Percentiles rank a stretch among this genome's conserved stretches.
Evolutionary conservation across 768 basidiomycete genomes (phyloP).

Genomic region (Trametes villosa): DNA sequence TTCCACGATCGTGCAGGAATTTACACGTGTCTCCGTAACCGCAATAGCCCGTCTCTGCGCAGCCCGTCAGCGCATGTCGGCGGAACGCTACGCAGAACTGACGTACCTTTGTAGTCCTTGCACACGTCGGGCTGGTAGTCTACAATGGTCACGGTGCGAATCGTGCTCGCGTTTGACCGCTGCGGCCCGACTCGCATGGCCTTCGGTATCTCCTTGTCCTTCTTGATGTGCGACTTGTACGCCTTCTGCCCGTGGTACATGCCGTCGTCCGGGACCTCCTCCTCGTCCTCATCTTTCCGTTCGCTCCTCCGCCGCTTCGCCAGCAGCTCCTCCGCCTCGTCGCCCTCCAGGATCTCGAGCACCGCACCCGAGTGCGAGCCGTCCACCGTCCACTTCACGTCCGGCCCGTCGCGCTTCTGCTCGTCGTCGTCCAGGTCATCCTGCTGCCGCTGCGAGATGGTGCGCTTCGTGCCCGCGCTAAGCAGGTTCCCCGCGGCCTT

Average conservation of each 20-base stretch:
- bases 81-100: constrained; percentile 2
- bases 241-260: constrained; percentile 84
- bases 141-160: constrained; percentile 91
- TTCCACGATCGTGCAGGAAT: constrained; percentile 97
- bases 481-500: constrained; percentile 72
- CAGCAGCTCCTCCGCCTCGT: constrained; percentile 77
- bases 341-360: constrained; percentile 79
- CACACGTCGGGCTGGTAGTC: constrained; percentile 99
- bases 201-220: constrained; percentile 83
- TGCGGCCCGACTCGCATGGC: constrained; percentile 87
- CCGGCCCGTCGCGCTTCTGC: constrained; percentile 52
- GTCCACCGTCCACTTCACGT: constrained; percentile 77
- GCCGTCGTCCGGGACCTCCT: constrained; percentile 76
- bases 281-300: constrained; percentile 54
- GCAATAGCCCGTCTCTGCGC: constrained; percentile 95
- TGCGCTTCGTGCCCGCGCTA: constrained; percentile 75
- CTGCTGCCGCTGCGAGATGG: constrained; percentile 50
- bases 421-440: constrained; percentile 59
- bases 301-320: constrained; percentile 69
- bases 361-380: constrained; percentile 76
- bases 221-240: constrained; percentile 81
- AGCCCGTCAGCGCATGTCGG: constrained; percentile 12
- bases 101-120: constrained; percentile 97
- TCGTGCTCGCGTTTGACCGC: constrained; percentile 70
- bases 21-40: constrained; percentile 99